Conservation (phyloP, 2,329 filamentous ascomycete species). For the Hypoxylon sp. region DNA sequence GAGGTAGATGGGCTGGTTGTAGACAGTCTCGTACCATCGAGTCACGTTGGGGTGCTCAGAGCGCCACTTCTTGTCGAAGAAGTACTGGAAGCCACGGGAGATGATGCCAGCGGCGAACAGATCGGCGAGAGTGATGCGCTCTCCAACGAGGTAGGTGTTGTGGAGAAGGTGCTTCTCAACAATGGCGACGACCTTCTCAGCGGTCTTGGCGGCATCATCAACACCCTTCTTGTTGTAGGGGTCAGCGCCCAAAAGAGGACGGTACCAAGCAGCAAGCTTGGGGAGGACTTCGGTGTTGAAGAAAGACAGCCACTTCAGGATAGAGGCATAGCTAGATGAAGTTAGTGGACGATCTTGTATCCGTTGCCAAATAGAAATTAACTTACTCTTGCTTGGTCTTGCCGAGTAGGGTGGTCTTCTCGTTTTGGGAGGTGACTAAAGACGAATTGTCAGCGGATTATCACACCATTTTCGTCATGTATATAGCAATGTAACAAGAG, state of each 20-base stretch:
- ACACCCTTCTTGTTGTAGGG: conserved; percentile 98
- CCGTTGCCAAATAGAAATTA: background rate
- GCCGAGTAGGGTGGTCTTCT: conserved; percentile 98
- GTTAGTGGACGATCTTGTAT: conserved; percentile 37
- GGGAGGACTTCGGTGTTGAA: conserved; percentile 88
- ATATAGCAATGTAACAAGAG: conserved; percentile 37
- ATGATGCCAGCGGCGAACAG: conserved; percentile 83
- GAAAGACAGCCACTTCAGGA: conserved; percentile 98
- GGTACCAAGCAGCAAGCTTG: conserved; percentile 80
- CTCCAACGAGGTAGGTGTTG: conserved; percentile 97
- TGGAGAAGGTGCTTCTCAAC: conserved; percentile 87
- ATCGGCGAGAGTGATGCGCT: conserved; percentile 97
- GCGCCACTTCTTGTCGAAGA: conserved; percentile 93
- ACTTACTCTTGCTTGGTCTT: conserved; percentile 99
- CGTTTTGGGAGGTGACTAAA: conserved; percentile 96
- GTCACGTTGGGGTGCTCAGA: conserved; percentile 81
- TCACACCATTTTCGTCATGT: conserved; percentile 42
- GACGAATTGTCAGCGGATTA: conserved; percentile 38
- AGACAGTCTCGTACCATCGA: conserved; percentile 94
- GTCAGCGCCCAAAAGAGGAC: conserved; percentile 80
- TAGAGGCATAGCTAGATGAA: conserved; percentile 79
- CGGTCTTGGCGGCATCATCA: conserved; percentile 77
- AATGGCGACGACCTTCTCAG: conserved; percentile 73
- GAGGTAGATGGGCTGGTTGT: conserved; percentile 91
- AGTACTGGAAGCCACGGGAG: conserved; percentile 88